These are phyloP conservation scores for Botrytis porri DNA, from an alignment of 2,329 filamentous ascomycete species.

Conservation along the genomic window DNA sequence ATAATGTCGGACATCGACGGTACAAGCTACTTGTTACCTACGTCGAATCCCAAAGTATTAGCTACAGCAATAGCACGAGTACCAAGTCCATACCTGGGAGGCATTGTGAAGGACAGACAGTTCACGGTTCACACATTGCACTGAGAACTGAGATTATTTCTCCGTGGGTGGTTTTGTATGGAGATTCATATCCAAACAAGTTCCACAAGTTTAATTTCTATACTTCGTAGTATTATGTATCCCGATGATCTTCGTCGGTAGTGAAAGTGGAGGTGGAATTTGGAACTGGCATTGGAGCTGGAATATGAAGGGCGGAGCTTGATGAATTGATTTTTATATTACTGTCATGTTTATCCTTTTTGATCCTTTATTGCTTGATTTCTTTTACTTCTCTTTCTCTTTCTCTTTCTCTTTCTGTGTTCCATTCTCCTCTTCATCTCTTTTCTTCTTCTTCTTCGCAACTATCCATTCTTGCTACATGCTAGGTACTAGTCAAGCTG, in stretches of 20 bases:
- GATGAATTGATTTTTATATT: neutral
- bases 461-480: neutral
- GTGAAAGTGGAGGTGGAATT: neutral
- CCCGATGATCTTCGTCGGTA: neutral
- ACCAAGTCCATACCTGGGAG: neutral
- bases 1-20: neutral
- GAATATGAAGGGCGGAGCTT: neutral
- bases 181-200: neutral
- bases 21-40: neutral
- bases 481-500: neutral
- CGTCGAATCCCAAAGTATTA: neutral
- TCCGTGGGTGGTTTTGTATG: neutral
- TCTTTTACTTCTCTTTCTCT: neutral
- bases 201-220: slow-evolving; percentile 9
- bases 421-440: neutral
- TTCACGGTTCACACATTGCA: neutral
- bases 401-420: neutral
- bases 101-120: neutral
- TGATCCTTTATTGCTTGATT: neutral
- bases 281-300: neutral
- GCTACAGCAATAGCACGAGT: neutral
- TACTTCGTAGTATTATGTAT: neutral
- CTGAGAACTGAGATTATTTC: slow-evolving; percentile 2
- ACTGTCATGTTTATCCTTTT: neutral
- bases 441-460: neutral